phyloP scores from a whole-genome alignment of 2,329 filamentous ascomycete genomes.

The Claviceps fusiformis region DNA sequence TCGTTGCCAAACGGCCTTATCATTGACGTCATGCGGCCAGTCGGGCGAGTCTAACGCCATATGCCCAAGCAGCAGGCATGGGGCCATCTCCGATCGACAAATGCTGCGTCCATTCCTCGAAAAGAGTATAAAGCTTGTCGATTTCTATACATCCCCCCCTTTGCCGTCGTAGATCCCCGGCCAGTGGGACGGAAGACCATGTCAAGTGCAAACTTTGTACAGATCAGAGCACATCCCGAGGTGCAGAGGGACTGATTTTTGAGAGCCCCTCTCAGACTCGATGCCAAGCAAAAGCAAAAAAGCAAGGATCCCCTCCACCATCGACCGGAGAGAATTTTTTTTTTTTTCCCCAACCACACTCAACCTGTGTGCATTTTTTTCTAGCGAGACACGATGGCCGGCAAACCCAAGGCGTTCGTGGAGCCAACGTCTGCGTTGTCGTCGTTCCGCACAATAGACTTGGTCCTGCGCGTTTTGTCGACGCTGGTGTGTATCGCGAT shows the following conservation, averaged over 20 bases:
- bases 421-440: background rate
- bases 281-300: too few species aligned
- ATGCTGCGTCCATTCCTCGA: background rate
- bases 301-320: background rate
- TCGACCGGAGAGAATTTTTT: background rate
- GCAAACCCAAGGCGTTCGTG: background rate
- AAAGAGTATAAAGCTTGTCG: background rate
- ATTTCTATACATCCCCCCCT: too few species aligned
- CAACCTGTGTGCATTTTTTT: background rate
- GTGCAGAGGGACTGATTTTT: background rate
- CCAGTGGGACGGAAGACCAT: too few species aligned
- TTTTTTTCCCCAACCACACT: too few species aligned
- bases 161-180: too few species aligned
- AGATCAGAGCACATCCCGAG: too few species aligned
- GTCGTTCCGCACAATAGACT: background rate
- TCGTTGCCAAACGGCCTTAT: background rate
- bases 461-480: background rate
- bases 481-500: background rate
- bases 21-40: background rate
- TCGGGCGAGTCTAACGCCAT: background rate
- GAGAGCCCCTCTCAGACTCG: too few species aligned
- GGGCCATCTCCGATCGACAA: background rate
- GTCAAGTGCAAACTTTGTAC: background rate
- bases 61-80: background rate
- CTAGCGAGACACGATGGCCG: background rate